These are phyloP conservation scores for Cyclotella kingstonii DNA, from an alignment of 108 stramenopile genomes.

Conservation along the genomic window DNA sequence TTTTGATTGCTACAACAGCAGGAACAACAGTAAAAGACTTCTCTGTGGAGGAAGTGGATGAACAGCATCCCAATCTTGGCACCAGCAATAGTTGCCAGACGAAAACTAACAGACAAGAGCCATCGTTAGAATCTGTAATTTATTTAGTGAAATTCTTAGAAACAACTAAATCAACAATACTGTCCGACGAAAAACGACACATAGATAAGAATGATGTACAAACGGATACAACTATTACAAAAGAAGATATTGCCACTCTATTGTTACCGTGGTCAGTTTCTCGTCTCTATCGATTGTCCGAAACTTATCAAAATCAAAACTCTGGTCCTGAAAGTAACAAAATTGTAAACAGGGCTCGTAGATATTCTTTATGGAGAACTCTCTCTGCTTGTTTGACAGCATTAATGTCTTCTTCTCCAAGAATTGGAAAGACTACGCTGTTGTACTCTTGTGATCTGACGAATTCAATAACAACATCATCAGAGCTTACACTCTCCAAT, in stretches of 20 bases:
- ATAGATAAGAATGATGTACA: background rate
- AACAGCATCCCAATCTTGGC: background rate
- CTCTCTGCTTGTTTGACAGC: constrained; percentile 17
- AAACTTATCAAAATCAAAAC: background rate
- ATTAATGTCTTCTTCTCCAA: background rate
- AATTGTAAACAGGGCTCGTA: background rate
- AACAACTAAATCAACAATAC: background rate
- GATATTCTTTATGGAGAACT: constrained; percentile 23
- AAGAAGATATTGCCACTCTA: constrained; percentile 32
- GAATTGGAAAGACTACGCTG: background rate
- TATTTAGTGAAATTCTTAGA: constrained; percentile 10
- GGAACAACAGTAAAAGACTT: background rate
- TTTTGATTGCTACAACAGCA: constrained; percentile 3
- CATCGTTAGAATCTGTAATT: constrained; percentile 1
- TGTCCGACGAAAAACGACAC: background rate
- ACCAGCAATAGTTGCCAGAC: background rate
- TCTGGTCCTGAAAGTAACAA: background rate
- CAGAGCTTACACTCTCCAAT: constrained; percentile 15
- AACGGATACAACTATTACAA: constrained; percentile 7
- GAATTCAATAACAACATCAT: background rate
- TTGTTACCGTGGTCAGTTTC: constrained; percentile 39
- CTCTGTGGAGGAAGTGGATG: background rate
- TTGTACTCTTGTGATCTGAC: background rate
- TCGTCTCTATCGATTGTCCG: constrained; percentile 13
- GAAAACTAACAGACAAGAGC: background rate